Base-by-base conservation (phyloP, 257 asterid species). In the Lycium barbarum region DNA sequence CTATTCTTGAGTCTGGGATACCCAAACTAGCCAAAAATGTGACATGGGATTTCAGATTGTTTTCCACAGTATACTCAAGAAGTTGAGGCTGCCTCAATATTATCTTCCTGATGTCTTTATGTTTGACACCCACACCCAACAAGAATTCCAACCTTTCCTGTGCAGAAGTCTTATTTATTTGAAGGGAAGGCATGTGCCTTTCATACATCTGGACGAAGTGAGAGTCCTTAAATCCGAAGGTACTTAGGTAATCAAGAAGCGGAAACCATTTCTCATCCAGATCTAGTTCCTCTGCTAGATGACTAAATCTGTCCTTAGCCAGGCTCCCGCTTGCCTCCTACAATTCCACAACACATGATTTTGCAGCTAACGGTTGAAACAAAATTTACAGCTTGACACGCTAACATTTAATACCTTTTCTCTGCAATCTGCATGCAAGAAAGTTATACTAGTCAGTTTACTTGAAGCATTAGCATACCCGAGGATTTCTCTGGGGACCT, bases 151-250 rank as follows among this genome's bases (percentile, higher is more conserved):
- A 84, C 89, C 99, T 92, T 84, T 94, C 98, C 85, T 89, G 88
- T 13, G 98, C 98, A 10, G 98, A 92, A 82, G 85, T 90, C 65
- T 91, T 95, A 82, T 96, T 96, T 78, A 92, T 94, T 91, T 96
- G 98, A 87, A 96, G 98, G 62, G 96, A 92, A 2, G 96, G 96
- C 99, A 96, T 93, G 84, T 96, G 99, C 93, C 99, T 90, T 90
- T 93, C 98, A 33, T 94, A 93, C 94, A 96, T 96, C 88, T 92
- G 98, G 86, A 93, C 84, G 86, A 94, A 94, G 85, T 96, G 97
- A 80, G 93, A 85, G 71, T 94, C 98, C 87, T 94, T 92, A 54
- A 95, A 93, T 43, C 98, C 99, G 81, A 94, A 94, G 62, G 91
- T 90, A 89, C 92, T 90, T 79, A 96, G 91, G 80, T 96, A 96